Evolutionary conservation across 345 rosid genomes (phyloP), one percentile per base, ranked within the genome.

Genomic region (Citrus hindsii): DNA sequence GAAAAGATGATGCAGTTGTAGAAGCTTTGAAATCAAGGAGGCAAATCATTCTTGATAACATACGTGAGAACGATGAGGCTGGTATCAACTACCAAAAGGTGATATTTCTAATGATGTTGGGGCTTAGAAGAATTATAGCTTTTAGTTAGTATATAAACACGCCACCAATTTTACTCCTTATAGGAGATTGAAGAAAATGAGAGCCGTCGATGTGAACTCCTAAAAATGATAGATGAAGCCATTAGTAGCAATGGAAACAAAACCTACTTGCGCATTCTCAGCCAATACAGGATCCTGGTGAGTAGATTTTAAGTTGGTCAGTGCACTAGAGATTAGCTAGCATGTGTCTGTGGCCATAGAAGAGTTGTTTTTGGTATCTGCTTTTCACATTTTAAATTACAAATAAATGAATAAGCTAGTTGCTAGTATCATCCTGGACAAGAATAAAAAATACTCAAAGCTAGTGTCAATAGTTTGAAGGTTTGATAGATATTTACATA

Each of bases 61-160:
- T 95, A 79, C 92, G 97, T 24, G 99, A 95, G 81, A 95, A 95
- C 77, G 99, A 95, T 82, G 99, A 95, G 84, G 90, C 96, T 58
- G 96, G 96, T 73, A 82, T 87, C 79, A 90, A 85, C 83, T 93
- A 95, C 83, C 90, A 84, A 64, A 88, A 89, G 93, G 99, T 95
- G 82, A 83, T 68, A 76, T 77, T 46, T 76, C 58, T 76, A 51
- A 68, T 72, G 40, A 7, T 73, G 28, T 37, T 64, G 59, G 67
- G 46, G 28, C 66, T 46, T 18, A 13, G 69, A 24, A 75, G 59
- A 55, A 46, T 79, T 27, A 70, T 13, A 35, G 9, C 59, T 53
- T 62, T 37, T 77, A 71, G 28, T 61, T 16, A 27, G 71, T 37
- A 72, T 73, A 74, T 24, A 64, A 55, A 73, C 73, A 64, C 76